Evolutionary conservation across 441 rosid genomes (phyloP).

Genomic region (Eruca vesicaria): DNA sequence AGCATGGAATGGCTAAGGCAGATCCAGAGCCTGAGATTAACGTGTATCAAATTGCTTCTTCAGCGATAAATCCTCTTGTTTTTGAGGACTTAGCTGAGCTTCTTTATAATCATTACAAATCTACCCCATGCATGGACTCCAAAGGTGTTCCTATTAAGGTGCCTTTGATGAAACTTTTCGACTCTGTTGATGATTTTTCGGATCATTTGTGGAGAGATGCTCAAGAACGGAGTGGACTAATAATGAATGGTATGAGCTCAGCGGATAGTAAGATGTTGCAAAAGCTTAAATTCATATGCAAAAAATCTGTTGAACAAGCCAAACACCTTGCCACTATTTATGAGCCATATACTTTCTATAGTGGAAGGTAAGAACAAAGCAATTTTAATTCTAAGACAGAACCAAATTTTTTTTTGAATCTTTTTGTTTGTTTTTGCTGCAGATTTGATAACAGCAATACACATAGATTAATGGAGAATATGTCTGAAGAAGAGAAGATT

Average conservation of each 20-base stretch:
- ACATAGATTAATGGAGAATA: slow-evolving; percentile 59
- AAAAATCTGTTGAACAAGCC: slow-evolving; percentile 79
- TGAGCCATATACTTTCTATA: slow-evolving; percentile 85
- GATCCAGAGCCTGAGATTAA: slow-evolving; percentile 57
- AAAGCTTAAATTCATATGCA: slow-evolving; percentile 63
- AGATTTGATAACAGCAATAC: slow-evolving; percentile 92
- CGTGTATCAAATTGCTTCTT: slow-evolving; percentile 87
- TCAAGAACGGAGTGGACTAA: slow-evolving; percentile 43
- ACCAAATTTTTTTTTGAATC: not conserved
- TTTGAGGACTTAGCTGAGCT: slow-evolving; percentile 64
- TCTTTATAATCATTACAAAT: slow-evolving; percentile 72
- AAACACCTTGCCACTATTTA: slow-evolving; percentile 76
- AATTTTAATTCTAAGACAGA: not conserved
- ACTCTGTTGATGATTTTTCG: slow-evolving; percentile 74
- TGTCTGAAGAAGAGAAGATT: slow-evolving; percentile 77
- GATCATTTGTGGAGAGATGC: slow-evolving; percentile 39
- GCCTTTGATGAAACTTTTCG: slow-evolving; percentile 74
- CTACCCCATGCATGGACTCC: slow-evolving; percentile 69
- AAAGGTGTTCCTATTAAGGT: slow-evolving; percentile 76
- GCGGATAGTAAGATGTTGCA: slow-evolving; percentile 49
- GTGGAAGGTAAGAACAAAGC: slow-evolving; percentile 58
- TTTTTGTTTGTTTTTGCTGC: slow-evolving; percentile 2
- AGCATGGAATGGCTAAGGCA: slow-evolving; percentile 49
- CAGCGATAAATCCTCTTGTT: slow-evolving; percentile 75
- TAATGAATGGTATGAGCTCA: slow-evolving; percentile 36